Conservation (phyloP, 495 filamentous ascomycete genomes). For the Aspergillus conjunctus region DNA sequence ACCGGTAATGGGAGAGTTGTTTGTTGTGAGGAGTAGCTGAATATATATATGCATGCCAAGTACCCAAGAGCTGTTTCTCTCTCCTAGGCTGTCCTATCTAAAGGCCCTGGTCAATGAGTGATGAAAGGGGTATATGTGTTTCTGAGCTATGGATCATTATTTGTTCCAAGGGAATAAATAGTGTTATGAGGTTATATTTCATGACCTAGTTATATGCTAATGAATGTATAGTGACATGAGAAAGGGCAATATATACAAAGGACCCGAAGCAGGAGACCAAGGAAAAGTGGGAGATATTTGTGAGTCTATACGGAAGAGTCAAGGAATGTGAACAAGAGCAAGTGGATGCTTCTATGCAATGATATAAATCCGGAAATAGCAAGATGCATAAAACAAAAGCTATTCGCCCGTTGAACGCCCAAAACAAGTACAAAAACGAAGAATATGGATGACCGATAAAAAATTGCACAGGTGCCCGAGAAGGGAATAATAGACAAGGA, state of each 20-base stretch:
- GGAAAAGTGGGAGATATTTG: constrained; percentile 8
- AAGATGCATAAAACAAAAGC: background rate
- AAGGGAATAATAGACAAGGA: constrained; percentile 19
- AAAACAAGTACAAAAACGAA: background rate
- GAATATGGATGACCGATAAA: background rate
- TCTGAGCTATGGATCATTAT: too few species aligned
- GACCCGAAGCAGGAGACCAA: constrained; percentile 12
- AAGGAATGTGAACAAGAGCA: background rate
- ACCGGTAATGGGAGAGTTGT: background rate
- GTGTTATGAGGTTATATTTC: background rate
- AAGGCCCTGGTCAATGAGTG: too few species aligned
- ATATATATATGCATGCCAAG: background rate
- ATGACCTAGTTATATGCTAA: background rate
- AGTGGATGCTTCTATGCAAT: constrained; percentile 1
- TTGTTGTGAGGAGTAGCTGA: background rate
- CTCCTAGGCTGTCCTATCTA: too few species aligned
- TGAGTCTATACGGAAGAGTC: background rate
- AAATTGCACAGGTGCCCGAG: background rate
- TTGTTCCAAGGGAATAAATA: background rate
- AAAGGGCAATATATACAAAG: constrained; percentile 1
- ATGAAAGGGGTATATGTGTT: too few species aligned
- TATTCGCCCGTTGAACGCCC: background rate
- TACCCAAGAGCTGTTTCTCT: too few species aligned
- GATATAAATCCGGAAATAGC: background rate
- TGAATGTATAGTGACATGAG: background rate